These are phyloP conservation scores for Fusarium sp. DNA, from an alignment of 2,329 filamentous ascomycete species.

Conservation along the genomic window DNA sequence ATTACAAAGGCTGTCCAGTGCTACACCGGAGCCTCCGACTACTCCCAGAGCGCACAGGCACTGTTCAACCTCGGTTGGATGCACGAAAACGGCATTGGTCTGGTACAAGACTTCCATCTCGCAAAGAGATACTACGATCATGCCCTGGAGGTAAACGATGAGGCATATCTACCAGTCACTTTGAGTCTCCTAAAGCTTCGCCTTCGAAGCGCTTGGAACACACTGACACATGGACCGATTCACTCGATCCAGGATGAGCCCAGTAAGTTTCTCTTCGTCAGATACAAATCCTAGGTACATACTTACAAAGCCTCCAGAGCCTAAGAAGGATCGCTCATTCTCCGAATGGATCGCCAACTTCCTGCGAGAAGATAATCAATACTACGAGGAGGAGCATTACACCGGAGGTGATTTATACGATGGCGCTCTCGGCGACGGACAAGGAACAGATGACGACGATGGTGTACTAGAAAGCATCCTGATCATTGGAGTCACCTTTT, in stretches of 20 bases:
- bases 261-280: slow-evolving; percentile 61
- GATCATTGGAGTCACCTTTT: slow-evolving; percentile 80
- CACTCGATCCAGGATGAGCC: slow-evolving; percentile 93
- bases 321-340: slow-evolving; percentile 78
- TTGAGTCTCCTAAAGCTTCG: slow-evolving; percentile 87
- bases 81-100: slow-evolving; percentile 95
- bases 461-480: slow-evolving; percentile 85
- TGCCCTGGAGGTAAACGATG: slow-evolving; percentile 87
- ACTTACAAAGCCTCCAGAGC: slow-evolving; percentile 59
- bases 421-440: slow-evolving; percentile 65
- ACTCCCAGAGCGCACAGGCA: slow-evolving; percentile 90
- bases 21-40: slow-evolving; percentile 92
- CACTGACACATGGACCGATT: slow-evolving; percentile 85
- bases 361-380: slow-evolving; percentile 72
- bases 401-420: slow-evolving; percentile 64
- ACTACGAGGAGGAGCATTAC: slow-evolving; percentile 69
- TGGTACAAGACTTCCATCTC: slow-evolving; percentile 95
- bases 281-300: neutral
- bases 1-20: slow-evolving; percentile 90
- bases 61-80: slow-evolving; percentile 99
- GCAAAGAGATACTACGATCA: slow-evolving; percentile 97
- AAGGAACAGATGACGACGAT: slow-evolving; percentile 73
- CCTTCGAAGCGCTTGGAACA: slow-evolving; percentile 92
- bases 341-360: slow-evolving; percentile 90
- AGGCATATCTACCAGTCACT: slow-evolving; percentile 93